A percentile compares a stretch with the other conserved stretches of the same genome.
phyloP scores from a whole-genome alignment of 176 grass and related monocot species.

The Eragrostis curvula region DNA sequence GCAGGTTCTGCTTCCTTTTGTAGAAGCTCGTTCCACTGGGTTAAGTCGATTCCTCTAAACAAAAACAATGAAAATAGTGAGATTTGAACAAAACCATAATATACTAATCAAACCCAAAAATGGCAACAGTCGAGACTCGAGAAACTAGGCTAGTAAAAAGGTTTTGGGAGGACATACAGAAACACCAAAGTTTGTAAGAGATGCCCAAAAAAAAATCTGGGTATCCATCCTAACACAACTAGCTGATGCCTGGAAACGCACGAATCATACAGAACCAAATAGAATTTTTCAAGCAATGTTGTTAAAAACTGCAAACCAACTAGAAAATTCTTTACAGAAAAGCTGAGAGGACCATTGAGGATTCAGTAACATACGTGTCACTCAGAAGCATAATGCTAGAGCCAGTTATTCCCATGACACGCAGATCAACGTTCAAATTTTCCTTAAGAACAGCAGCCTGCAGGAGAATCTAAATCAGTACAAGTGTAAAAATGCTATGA shows the following conservation, averaged over 20 bases:
- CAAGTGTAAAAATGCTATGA: not conserved
- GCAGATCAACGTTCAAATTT: slow-evolving; percentile 95
- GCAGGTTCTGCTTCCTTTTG: slow-evolving; percentile 64
- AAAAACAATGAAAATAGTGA: slow-evolving; percentile 24
- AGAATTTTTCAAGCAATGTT: not conserved
- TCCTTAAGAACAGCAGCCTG: slow-evolving; percentile 92
- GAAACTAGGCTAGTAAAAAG: slow-evolving; percentile 1
- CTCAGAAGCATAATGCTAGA: slow-evolving; percentile 82
- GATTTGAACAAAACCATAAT: slow-evolving; percentile 26
- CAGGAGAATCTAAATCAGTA: slow-evolving; percentile 32
- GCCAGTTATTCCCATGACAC: slow-evolving; percentile 92
- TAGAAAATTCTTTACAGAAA: slow-evolving; percentile 8
- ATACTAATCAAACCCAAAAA: not conserved
- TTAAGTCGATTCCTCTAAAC: slow-evolving; percentile 81
- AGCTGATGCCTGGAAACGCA: not conserved
- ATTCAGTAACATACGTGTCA: slow-evolving; percentile 65
- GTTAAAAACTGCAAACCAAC: not conserved
- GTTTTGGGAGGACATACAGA: not conserved
- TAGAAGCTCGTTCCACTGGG: slow-evolving; percentile 68
- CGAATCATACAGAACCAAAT: slow-evolving; percentile 23
- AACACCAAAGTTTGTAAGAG: not conserved
- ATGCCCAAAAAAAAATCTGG: slow-evolving; percentile 11
- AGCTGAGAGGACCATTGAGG: slow-evolving; percentile 14
- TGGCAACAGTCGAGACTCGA: not conserved
- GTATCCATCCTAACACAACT: not conserved